phyloP scores from a whole-genome alignment of 805 yeast species.

The Lachancea waltii region DNA sequence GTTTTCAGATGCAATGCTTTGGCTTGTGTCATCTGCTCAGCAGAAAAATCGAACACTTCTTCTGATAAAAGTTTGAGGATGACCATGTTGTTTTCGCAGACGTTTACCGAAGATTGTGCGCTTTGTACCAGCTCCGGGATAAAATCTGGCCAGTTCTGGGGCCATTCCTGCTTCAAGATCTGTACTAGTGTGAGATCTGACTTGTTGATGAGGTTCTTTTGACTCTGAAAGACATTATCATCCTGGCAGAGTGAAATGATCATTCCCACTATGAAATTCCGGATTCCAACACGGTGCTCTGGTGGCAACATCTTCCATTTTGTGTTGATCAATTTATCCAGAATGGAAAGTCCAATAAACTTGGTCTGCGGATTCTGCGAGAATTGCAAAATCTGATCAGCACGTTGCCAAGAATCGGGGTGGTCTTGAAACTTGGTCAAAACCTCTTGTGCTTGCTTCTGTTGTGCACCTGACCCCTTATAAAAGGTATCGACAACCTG shows the following conservation, averaged over 20 bases:
- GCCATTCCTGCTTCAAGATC: conserved; percentile 97
- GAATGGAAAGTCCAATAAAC: conserved; percentile 82
- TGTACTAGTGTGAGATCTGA: conserved; percentile 92
- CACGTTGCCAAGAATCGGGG: conserved; percentile 93
- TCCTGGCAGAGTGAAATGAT: conserved; percentile 85
- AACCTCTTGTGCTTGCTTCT: conserved; percentile 62
- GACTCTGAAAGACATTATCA: conserved; percentile 60
- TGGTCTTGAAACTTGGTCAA: conserved; percentile 83
- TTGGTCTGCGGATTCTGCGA: conserved; percentile 81
- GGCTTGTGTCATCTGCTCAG: conserved; percentile 95
- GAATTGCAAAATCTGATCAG: conserved; percentile 78
- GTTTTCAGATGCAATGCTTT: conserved; percentile 77
- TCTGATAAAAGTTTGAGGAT: conserved; percentile 84
- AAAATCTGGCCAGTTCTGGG: conserved; percentile 95
- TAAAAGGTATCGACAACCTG: conserved; percentile 80
- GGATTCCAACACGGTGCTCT: conserved; percentile 84
- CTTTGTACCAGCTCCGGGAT: conserved; percentile 88
- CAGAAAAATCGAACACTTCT: conserved; percentile 93
- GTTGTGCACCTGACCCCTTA: conserved; percentile 62
- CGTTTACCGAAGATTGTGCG: conserved; percentile 78
- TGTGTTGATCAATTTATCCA: conserved; percentile 83
- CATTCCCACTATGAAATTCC: conserved; percentile 92
- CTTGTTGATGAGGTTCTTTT: conserved; percentile 82
- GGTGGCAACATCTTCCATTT: conserved; percentile 91
- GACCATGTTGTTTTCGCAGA: conserved; percentile 96